These are phyloP conservation scores for Septoria linicola DNA, from an alignment of 2,329 filamentous ascomycete genomes.

Conservation along the genomic window DNA sequence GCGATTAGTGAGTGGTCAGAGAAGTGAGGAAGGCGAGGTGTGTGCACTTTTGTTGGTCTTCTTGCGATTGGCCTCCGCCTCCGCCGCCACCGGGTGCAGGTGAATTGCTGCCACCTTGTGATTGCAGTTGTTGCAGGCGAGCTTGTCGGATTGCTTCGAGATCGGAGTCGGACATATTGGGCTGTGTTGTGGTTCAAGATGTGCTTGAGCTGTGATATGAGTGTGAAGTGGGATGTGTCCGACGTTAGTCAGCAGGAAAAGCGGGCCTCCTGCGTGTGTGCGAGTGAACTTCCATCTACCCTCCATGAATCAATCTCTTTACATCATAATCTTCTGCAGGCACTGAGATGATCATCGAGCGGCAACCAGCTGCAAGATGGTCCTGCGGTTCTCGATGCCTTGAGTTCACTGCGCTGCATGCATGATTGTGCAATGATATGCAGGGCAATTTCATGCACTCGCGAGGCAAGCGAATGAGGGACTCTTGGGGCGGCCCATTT, in stretches of 20 bases:
- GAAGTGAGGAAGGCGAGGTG: conserved; percentile 22
- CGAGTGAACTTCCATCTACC: too few species aligned
- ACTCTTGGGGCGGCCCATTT: too few species aligned
- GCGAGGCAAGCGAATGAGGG: too few species aligned
- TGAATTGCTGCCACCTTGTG: conserved; percentile 47
- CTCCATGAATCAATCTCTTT: too few species aligned
- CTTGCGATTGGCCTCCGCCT: conserved; percentile 48
- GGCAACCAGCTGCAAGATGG: too few species aligned
- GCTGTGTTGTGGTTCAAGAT: neutral
- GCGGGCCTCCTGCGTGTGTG: neutral
- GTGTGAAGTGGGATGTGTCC: neutral
- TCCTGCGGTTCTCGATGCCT: too few species aligned
- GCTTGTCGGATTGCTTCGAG: conserved; percentile 82
- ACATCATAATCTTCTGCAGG: too few species aligned
- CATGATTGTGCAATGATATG: too few species aligned
- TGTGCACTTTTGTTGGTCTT: conserved; percentile 61
- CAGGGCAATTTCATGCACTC: too few species aligned
- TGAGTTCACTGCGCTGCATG: too few species aligned
- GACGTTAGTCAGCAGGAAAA: neutral
- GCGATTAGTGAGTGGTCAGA: neutral
- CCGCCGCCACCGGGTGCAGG: conserved; percentile 49
- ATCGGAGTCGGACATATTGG: conserved; percentile 63
- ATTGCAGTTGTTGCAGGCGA: conserved; percentile 88
- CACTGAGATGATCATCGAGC: too few species aligned
- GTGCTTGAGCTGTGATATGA: neutral